Base-by-base conservation (phyloP, 1,139 yeast species). In the Yamadazyma taylorii region DNA sequence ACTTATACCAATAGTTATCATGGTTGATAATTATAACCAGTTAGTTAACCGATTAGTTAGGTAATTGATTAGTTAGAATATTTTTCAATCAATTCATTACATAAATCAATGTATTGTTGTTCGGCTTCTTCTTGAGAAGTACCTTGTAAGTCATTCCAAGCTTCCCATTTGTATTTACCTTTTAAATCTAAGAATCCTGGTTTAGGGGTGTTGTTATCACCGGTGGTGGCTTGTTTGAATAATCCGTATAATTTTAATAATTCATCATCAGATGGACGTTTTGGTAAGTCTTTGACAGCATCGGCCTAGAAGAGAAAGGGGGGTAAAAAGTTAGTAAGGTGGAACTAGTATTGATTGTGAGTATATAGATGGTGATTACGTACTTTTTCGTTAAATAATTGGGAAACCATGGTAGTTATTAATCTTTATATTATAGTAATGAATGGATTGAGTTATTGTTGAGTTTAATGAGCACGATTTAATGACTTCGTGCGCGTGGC, bases 101-200 rank as follows among this genome's bases (percentile, higher is more conserved):
- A 96, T 34, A 84, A 68, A 27, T 63, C 85, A 58, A 89, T 87
- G 73, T 88, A 86, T 66, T 87, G 73, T 56, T 76, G 52, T 73
- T 90, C 97, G 46, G 99, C 99, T 23, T 89, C 97, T 52, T 81
- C 95, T 66, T 85, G 86, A 37, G 88, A 66, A 42, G 77, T 78
- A 40, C 97, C 98, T 71, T 87, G 84, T 55, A 83, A 72, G 53
- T 81, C 82, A 56, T 82, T 84, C 98, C 98, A 92, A 13, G 97
- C 78, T 62, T 88, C 90, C 97, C 97, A 92, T 78, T 92, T 92
- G 79, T 86, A 86, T 69, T 92, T 90, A 53, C 92, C 97, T 73
- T 85, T 86, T 69, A 92, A 77, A 69, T 90, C 95, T 64, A 90
- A 87, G 47, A 86, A 69, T 47, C 96, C 95, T 39, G 95, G 86